Evolutionary conservation across 2,329 filamentous ascomycete genomes (phyloP).

Genomic region (Epichloe hybrida): DNA sequence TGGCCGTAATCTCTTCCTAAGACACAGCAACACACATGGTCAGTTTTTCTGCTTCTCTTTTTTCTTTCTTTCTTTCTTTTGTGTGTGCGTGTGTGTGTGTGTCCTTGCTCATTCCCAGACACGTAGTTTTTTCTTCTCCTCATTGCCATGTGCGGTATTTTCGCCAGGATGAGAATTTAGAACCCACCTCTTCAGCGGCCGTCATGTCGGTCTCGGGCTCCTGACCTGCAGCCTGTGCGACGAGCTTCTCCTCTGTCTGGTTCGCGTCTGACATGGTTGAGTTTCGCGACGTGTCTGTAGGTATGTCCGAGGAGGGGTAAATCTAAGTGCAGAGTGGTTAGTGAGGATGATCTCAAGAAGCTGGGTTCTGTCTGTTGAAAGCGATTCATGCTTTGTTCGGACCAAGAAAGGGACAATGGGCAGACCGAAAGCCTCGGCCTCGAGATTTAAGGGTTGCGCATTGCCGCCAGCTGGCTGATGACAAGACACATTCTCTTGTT

Average conservation of each 20-base stretch:
- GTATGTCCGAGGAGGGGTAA: not conserved
- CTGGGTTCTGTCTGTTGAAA: not conserved
- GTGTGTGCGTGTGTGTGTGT: not conserved
- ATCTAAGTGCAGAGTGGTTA: not conserved
- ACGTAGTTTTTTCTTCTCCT: not conserved
- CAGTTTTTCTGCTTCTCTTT: slow-evolving; percentile 14
- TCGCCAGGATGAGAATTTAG: not conserved
- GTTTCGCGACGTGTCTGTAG: not conserved
- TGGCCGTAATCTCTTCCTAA: slow-evolving; percentile 69
- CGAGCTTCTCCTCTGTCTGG: slow-evolving; percentile 4
- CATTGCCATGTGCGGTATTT: not conserved
- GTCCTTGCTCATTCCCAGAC: not conserved
- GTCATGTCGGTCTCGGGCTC: slow-evolving; percentile 7
- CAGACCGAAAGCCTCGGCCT: no score
- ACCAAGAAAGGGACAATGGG: not conserved
- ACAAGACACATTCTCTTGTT: not conserved
- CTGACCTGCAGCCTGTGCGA: slow-evolving; percentile 2
- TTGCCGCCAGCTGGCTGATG: not conserved
- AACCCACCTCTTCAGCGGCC: slow-evolving; percentile 9
- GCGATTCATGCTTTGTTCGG: not conserved
- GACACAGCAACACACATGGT: slow-evolving; percentile 12
- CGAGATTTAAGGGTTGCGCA: not conserved
- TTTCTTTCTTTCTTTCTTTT: not conserved
- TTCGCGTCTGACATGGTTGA: slow-evolving; percentile 5
- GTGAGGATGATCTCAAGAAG: not conserved